Evolutionary conservation across 2,329 filamentous ascomycete genomes (phyloP).

Genomic region (Gaeumannomyces sp.): DNA sequence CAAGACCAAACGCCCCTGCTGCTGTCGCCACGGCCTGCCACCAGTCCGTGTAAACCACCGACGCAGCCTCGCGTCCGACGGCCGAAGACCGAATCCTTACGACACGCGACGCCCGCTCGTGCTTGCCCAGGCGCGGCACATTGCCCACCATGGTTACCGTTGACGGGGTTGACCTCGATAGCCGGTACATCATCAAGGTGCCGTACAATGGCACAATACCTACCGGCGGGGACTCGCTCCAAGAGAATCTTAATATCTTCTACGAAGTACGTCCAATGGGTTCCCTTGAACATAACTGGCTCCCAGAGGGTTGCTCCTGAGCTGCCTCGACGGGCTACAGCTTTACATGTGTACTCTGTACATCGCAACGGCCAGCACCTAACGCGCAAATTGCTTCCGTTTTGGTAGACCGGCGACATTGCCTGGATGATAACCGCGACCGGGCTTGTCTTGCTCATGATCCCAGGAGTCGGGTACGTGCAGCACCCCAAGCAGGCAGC

Average conservation of each 20-base stretch:
- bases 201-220: constrained; percentile 59
- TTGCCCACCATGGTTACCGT: constrained; percentile 26
- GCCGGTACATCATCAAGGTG: constrained; percentile 38
- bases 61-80: background rate
- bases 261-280: constrained; percentile 51
- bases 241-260: constrained; percentile 68
- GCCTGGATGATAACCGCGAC: constrained; percentile 73
- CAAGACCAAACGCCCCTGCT: no score
- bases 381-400: background rate
- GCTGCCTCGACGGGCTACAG: no score
- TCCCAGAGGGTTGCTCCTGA: no score
- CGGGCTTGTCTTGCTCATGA: constrained; percentile 83
- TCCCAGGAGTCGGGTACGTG: constrained; percentile 73
- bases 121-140: background rate
- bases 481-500: background rate
- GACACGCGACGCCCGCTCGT: background rate
- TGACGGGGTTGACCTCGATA: constrained; percentile 35
- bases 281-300: background rate
- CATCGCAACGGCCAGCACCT: constrained; percentile 4
- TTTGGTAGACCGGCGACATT: constrained; percentile 66
- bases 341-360: background rate
- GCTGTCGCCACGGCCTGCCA: background rate
- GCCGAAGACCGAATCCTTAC: background rate
- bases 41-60: background rate
- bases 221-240: constrained; percentile 62